Evolutionary conservation across 305 asterid species (phyloP).

Genomic region (Solanum hybrid): DNA sequence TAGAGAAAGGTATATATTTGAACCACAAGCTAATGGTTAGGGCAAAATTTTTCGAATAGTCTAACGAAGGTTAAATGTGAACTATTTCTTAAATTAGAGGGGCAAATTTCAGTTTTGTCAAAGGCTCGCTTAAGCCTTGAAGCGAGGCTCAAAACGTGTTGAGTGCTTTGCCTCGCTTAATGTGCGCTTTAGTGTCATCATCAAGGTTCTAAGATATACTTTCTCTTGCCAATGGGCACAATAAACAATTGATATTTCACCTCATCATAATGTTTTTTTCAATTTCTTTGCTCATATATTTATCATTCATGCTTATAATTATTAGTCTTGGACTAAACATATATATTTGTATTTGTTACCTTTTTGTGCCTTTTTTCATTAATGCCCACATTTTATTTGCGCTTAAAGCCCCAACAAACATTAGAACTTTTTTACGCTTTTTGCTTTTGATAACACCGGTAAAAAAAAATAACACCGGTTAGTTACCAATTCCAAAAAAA

Average conservation of each 20-base stretch:
- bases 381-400: background rate
- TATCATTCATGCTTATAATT: background rate
- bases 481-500: no score
- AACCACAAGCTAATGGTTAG: background rate
- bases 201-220: background rate
- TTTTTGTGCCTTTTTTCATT: background rate
- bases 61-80: background rate
- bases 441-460: background rate
- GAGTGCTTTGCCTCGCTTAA: background rate
- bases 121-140: background rate
- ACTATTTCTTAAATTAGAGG: background rate
- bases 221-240: background rate
- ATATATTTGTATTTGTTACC: background rate
- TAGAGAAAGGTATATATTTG: background rate
- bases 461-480: background rate
- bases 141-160: background rate
- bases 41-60: background rate
- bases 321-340: background rate
- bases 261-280: background rate
- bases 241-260: background rate
- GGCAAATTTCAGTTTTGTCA: background rate
- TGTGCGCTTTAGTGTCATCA: background rate
- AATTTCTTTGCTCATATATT: background rate
- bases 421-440: background rate
- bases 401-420: background rate